Percentiles rank a stretch among this genome's conserved stretches.
phyloP scores from a whole-genome alignment of 2,329 filamentous ascomycete genomes.

The Ophiostoma montium region DNA sequence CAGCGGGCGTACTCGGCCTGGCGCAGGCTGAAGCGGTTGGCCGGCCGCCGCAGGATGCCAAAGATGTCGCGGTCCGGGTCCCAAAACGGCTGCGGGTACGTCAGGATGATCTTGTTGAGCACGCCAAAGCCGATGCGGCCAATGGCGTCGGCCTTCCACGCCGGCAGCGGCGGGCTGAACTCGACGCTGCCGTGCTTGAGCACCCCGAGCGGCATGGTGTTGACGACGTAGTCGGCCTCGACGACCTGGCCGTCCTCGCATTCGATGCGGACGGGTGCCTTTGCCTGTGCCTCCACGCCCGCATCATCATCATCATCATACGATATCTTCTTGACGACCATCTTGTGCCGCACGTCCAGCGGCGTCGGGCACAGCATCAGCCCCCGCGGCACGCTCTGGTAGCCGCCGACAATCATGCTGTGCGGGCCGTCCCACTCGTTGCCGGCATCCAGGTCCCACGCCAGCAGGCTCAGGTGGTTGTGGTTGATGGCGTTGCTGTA shows the following conservation, averaged over 20 bases:
- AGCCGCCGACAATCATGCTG: slow-evolving; percentile 84
- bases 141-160: slow-evolving; percentile 73
- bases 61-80: slow-evolving; percentile 84
- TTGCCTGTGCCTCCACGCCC: not conserved
- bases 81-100: slow-evolving; percentile 87
- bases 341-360: slow-evolving; percentile 63
- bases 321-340: slow-evolving; percentile 55
- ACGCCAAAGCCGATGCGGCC: slow-evolving; percentile 79
- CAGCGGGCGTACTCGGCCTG: slow-evolving; percentile 67
- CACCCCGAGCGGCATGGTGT: slow-evolving; percentile 81
- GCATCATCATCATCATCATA: slow-evolving; percentile 31
- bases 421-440: slow-evolving; percentile 96
- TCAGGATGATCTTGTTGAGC: slow-evolving; percentile 86
- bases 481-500: slow-evolving; percentile 92
- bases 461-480: slow-evolving; percentile 69
- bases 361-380: slow-evolving; percentile 63
- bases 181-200: slow-evolving; percentile 67
- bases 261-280: slow-evolving; percentile 34
- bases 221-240: slow-evolving; percentile 80
- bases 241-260: slow-evolving; percentile 66
- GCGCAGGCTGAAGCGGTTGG: slow-evolving; percentile 52
- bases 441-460: slow-evolving; percentile 95
- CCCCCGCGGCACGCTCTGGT: slow-evolving; percentile 83
- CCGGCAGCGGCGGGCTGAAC: slow-evolving; percentile 84
- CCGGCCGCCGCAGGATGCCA: slow-evolving; percentile 68